Percentiles rank a stretch among this genome's conserved stretches.
phyloP scores from a whole-genome alignment of 2,329 filamentous ascomycete species.

The Microsporum audouinii region DNA sequence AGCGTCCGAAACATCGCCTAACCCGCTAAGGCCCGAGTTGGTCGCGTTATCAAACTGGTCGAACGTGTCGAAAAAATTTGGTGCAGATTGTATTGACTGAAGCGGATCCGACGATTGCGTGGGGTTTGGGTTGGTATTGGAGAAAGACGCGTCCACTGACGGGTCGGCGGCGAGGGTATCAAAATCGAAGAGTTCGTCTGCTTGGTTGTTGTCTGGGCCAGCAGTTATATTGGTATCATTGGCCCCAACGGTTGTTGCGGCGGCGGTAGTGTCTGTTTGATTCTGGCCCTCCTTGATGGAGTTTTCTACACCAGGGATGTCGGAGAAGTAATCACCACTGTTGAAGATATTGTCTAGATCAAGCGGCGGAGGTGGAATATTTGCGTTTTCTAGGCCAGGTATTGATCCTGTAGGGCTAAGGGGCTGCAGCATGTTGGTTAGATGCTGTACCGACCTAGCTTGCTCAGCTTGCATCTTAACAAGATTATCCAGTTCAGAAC shows the following conservation, averaged over 20 bases:
- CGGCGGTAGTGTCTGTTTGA: conserved; percentile 15
- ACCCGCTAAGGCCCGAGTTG: conserved; percentile 3
- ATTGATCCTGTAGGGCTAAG: conserved; percentile 70
- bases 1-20: not conserved
- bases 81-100: conserved; percentile 13
- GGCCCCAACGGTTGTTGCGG: not conserved
- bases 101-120: conserved; percentile 8
- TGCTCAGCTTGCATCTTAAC: conserved; percentile 70
- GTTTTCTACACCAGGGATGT: conserved; percentile 26
- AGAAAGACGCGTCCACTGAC: conserved; percentile 16
- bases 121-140: conserved; percentile 9
- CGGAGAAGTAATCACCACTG: conserved; percentile 44
- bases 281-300: conserved; percentile 14
- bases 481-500: conserved; percentile 66
- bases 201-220: conserved; percentile 14
- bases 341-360: conserved; percentile 50
- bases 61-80: conserved; percentile 3
- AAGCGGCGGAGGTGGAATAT: conserved; percentile 35
- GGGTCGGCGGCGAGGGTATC: conserved; percentile 25
- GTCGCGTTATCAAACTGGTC: not conserved
- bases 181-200: conserved; percentile 34
- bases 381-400: conserved; percentile 47
- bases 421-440: conserved; percentile 63
- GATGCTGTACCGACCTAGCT: conserved; percentile 60
- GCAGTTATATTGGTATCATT: conserved; percentile 13